phyloP scores from a whole-genome alignment of 805 yeast genomes.

The Sugiyamaella chiloensis region DNA sequence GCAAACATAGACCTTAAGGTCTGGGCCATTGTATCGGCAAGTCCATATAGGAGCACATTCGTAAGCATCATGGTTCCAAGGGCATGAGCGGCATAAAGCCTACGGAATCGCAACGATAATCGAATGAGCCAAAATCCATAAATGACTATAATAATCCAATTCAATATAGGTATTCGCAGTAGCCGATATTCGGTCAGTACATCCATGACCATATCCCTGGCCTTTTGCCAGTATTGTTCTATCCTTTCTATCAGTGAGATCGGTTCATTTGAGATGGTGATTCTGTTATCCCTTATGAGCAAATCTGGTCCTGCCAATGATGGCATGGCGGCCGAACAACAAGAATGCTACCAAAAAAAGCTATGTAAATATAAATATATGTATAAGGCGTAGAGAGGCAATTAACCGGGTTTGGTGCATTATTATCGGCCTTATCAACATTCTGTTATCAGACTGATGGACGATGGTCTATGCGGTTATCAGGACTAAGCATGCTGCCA shows the following conservation, averaged over 20 bases:
- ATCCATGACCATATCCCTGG: conserved; percentile 22
- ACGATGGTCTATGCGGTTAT: no score
- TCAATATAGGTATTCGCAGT: conserved; percentile 33
- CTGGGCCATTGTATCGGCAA: conserved; percentile 92
- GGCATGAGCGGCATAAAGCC: conserved; percentile 56
- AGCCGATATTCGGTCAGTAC: conserved; percentile 27
- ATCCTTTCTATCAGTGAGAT: background rate
- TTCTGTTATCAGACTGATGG: no score
- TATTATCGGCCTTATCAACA: no score
- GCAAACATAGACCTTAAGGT: conserved; percentile 45
- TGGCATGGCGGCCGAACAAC: conserved; percentile 2
- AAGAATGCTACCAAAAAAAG: background rate
- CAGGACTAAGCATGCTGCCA: no score
- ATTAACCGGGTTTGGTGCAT: no score
- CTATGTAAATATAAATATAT: no score
- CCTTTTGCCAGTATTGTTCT: background rate
- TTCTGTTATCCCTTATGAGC: background rate
- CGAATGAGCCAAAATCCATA: conserved; percentile 33
- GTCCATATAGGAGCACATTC: conserved; percentile 76
- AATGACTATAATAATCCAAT: conserved; percentile 33
- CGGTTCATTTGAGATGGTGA: background rate
- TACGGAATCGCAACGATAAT: conserved; percentile 32
- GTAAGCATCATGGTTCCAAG: conserved; percentile 77
- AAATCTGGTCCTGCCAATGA: conserved; percentile 8
- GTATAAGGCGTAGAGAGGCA: no score